A percentile compares a stretch with the other conserved stretches of the same genome.
phyloP scores from a whole-genome alignment of 1,284 basidiomycete genomes.

The Amylostereum chailletii region DNA sequence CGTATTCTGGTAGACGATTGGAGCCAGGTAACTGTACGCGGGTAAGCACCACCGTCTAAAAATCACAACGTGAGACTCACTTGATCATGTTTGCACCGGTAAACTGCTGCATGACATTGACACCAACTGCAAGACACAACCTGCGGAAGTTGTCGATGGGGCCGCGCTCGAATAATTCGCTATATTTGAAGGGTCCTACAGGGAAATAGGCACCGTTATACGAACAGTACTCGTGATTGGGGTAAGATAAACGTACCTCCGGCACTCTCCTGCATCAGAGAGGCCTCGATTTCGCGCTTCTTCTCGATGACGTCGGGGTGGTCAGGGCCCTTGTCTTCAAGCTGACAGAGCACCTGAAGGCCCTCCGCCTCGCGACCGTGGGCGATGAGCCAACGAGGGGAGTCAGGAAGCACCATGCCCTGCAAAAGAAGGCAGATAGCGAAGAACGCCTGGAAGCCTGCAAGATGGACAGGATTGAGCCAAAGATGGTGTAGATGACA shows the following conservation, averaged over 20 bases:
- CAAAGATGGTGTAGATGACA: not conserved
- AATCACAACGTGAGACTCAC: constrained; percentile 4
- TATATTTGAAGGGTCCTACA: constrained; percentile 27
- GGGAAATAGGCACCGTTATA: not conserved
- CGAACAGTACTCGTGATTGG: constrained; percentile 1
- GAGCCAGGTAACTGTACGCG: constrained; percentile 25
- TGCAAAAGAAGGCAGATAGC: constrained; percentile 30
- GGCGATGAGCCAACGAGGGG: constrained; percentile 35
- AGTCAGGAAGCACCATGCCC: constrained; percentile 29
- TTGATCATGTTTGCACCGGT: constrained; percentile 28
- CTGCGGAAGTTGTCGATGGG: constrained; percentile 33
- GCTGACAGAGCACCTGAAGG: constrained; percentile 27
- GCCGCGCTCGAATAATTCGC: constrained; percentile 29
- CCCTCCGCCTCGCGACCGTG: constrained; percentile 31
- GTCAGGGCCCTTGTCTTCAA: constrained; percentile 26
- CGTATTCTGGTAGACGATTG: constrained; percentile 34
- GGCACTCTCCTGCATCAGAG: constrained; percentile 29
- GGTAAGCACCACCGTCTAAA: not conserved
- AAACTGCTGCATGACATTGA: constrained; percentile 37
- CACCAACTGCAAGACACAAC: constrained; percentile 28
- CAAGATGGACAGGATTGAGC: not conserved
- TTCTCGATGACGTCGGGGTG: constrained; percentile 27
- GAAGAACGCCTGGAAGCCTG: constrained; percentile 32
- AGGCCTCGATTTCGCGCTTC: constrained; percentile 28
- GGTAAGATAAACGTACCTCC: constrained; percentile 19